A percentile compares a stretch with the other conserved stretches of the same genome.
Evolutionary conservation across 2,329 filamentous ascomycete species (phyloP).

Genomic region (Aspergillus sp.): DNA sequence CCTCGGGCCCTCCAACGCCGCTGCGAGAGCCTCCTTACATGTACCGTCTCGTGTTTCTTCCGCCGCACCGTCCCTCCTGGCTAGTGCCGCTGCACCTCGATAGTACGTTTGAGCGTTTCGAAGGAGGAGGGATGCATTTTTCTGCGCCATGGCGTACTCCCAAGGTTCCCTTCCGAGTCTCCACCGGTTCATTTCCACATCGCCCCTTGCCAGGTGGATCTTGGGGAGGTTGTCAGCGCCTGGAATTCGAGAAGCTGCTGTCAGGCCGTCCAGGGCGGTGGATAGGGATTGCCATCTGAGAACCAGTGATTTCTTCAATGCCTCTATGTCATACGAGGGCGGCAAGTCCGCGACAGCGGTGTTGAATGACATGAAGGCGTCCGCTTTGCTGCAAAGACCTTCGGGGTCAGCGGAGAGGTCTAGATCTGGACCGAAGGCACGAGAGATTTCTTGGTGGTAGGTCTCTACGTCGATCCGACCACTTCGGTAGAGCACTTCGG

Average conservation of each 20-base stretch:
- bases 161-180: conserved; percentile 42
- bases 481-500: conserved; percentile 50
- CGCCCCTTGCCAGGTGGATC: conserved; percentile 48
- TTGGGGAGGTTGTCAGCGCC: conserved; percentile 43
- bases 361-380: conserved; percentile 49
- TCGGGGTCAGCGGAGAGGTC: conserved; percentile 40
- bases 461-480: conserved; percentile 43
- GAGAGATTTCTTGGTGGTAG: conserved; percentile 42
- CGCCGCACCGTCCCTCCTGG: conserved; percentile 32
- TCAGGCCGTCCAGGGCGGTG: conserved; percentile 43
- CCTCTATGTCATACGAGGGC: conserved; percentile 19
- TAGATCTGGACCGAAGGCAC: conserved; percentile 34
- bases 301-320: conserved; percentile 21
- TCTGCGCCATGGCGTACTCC: conserved; percentile 34
- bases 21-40: conserved; percentile 43
- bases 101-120: conserved; percentile 53
- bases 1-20: conserved; percentile 37
- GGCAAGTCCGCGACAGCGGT: conserved; percentile 36
- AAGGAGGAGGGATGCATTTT: conserved; percentile 41
- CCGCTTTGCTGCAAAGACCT: conserved; percentile 48
- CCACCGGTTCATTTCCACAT: conserved; percentile 48
- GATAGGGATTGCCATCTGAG: conserved; percentile 48
- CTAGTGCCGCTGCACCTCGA: conserved; percentile 42
- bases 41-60: conserved; percentile 39
- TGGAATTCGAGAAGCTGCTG: conserved; percentile 45